phyloP scores from a whole-genome alignment of 148 eudicot genomes.

The Nyssa sinensis region DNA sequence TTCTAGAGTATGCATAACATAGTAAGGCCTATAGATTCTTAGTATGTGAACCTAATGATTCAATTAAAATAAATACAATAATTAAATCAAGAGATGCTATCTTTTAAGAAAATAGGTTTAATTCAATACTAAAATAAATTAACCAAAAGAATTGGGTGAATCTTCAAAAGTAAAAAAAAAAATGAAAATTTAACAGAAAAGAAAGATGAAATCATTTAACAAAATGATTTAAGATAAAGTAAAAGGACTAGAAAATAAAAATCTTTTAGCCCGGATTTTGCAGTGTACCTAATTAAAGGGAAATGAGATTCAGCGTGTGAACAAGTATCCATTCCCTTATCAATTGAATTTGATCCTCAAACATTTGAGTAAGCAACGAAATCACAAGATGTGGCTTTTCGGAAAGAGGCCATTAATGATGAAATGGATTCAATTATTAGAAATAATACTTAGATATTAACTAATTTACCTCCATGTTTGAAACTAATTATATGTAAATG shows the following conservation, averaged over 20 bases:
- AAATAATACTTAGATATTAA: background rate
- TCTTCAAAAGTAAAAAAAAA: too few relatives aligned
- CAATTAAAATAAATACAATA: background rate
- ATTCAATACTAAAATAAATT: too few relatives aligned
- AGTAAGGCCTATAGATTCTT: too few relatives aligned
- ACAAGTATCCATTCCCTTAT: background rate
- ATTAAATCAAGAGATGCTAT: conserved; percentile 4
- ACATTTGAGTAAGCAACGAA: background rate
- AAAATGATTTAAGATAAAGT: too few relatives aligned
- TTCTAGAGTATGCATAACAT: background rate
- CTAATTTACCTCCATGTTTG: background rate
- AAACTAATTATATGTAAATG: background rate
- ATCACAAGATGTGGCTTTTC: conserved; percentile 11
- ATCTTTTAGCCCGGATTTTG: background rate
- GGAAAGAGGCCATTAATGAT: too few relatives aligned
- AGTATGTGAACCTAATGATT: too few relatives aligned
- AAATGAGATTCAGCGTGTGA: too few relatives aligned
- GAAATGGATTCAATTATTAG: background rate
- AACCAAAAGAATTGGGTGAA: too few relatives aligned
- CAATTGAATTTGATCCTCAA: background rate
- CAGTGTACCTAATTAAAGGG: background rate
- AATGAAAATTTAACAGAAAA: too few relatives aligned
- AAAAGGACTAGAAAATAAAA: too few relatives aligned
- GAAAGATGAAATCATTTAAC: too few relatives aligned
- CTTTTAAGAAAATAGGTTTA: background rate